Conservation (phyloP, 2,329 filamentous ascomycete species). For the Colletotrichum cereale region DNA sequence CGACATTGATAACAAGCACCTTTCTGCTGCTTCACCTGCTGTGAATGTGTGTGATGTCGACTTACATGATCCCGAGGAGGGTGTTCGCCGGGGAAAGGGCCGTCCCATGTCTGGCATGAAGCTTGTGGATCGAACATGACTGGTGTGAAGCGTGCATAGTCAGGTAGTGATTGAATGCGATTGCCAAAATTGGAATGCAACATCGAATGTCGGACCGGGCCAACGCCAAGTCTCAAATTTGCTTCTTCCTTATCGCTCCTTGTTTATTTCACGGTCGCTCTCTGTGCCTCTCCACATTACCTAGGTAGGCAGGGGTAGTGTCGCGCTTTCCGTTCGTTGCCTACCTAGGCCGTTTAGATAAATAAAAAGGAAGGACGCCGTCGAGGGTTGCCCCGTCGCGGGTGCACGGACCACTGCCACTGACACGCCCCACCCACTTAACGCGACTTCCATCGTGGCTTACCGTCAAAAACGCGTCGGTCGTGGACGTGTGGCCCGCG, state of each 20-base stretch:
- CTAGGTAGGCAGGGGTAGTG: not conserved
- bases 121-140: slow-evolving; percentile 6
- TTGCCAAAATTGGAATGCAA: slow-evolving; percentile 10
- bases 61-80: not conserved
- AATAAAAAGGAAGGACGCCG: not conserved
- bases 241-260: not conserved
- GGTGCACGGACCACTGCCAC: slow-evolving; percentile 16
- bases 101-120: slow-evolving; percentile 11
- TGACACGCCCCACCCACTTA: slow-evolving; percentile 31
- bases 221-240: not conserved
- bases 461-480: slow-evolving; percentile 31
- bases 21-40: not conserved
- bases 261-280: not conserved
- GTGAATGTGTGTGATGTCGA: slow-evolving; percentile 12
- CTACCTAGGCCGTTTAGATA: slow-evolving; percentile 5
- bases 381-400: slow-evolving; percentile 30
- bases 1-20: slow-evolving; percentile 8
- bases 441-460: slow-evolving; percentile 35
- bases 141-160: slow-evolving; percentile 13
- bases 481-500: slow-evolving; percentile 30
- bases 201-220: not conserved
- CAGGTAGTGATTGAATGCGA: slow-evolving; percentile 4
- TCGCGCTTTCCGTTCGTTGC: not conserved
- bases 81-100: slow-evolving; percentile 2
- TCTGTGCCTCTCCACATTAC: too few relatives aligned